phyloP scores from a whole-genome alignment of 164 flowering plant species.

The Sedum album region DNA sequence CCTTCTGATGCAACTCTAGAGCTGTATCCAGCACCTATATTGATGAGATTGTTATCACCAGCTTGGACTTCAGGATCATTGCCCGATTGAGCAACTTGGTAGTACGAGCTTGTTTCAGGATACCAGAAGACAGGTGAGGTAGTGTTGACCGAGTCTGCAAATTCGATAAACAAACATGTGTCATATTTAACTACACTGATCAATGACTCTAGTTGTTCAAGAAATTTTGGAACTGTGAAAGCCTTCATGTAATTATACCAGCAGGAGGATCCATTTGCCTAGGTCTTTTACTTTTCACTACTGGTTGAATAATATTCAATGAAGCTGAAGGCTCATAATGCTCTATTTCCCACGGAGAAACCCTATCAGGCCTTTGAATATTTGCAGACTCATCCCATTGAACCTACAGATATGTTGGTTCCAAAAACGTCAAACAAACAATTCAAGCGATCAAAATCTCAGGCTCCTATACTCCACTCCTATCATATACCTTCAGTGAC shows the following conservation, averaged over 20 bases:
- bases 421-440: not conserved
- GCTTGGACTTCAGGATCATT: conserved; percentile 29
- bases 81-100: conserved; percentile 25
- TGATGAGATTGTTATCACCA: conserved; percentile 21
- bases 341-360: conserved; percentile 96
- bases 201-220: not conserved
- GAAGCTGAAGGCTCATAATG: conserved; percentile 35
- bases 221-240: not conserved
- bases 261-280: conserved; percentile 30
- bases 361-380: conserved; percentile 70
- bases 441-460: conserved; percentile 8
- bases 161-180: not conserved
- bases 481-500: conserved; percentile 39
- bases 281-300: conserved; percentile 36
- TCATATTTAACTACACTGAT: not conserved
- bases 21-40: conserved; percentile 9
- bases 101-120: conserved; percentile 31
- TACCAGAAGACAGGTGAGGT: conserved; percentile 37
- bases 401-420: conserved; percentile 30
- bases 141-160: conserved; percentile 24
- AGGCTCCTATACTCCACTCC: not conserved
- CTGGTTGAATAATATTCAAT: conserved; percentile 20
- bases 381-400: conserved; percentile 91
- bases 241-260: conserved; percentile 19
- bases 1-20: conserved; percentile 15